phyloP scores from a whole-genome alignment of 78 protist species.

The Acrasis kona region DNA sequence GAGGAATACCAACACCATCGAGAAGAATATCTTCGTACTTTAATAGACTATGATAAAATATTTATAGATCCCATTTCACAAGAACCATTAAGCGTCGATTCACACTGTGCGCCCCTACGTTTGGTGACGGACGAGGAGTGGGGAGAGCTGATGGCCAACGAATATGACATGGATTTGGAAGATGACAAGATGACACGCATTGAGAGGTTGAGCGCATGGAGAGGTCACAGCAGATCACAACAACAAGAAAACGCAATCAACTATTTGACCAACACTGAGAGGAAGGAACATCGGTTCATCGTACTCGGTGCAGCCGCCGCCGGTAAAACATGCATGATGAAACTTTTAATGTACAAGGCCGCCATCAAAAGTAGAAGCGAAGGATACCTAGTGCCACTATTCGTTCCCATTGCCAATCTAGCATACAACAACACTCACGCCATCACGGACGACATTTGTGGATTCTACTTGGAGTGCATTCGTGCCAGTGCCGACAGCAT shows the following conservation, averaged over 20 bases:
- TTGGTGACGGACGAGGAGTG: background rate
- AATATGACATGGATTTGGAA: background rate
- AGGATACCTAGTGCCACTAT: background rate
- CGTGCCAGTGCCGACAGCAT: background rate
- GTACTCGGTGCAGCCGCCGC: background rate
- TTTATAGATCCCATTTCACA: background rate
- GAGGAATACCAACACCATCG: background rate
- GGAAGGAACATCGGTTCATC: background rate
- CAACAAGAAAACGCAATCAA: background rate
- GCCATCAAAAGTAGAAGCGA: background rate
- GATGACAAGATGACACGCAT: background rate
- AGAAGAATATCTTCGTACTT: background rate
- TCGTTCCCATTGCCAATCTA: background rate
- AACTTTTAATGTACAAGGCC: background rate
- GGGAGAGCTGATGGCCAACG: background rate
- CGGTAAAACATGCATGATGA: background rate
- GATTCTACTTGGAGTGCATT: background rate
- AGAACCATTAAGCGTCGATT: background rate
- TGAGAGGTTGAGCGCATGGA: too few species aligned
- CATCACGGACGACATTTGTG: background rate
- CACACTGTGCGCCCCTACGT: background rate
- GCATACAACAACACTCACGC: too few species aligned
- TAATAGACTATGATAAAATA: background rate
- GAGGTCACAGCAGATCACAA: background rate
- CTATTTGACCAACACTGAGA: background rate